These are phyloP conservation scores for Daedaleopsis sinensis DNA, from an alignment of 768 basidiomycete genomes.

Conservation along the genomic window DNA sequence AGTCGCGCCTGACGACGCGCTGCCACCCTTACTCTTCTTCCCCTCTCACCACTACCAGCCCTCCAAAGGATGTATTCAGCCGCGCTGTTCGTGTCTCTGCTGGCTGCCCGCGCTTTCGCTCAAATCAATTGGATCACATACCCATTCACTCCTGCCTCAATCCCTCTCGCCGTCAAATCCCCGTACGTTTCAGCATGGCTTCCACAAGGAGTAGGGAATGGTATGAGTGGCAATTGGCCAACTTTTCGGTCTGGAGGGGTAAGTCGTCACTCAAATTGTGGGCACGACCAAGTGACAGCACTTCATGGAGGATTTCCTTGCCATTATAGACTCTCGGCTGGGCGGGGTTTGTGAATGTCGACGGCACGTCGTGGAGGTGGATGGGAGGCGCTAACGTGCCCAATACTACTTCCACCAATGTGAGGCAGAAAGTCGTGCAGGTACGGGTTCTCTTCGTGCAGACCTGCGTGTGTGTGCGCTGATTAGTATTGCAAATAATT, in stretches of 20 bases:
- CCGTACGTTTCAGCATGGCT: conserved; percentile 69
- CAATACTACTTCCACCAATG: conserved; percentile 45
- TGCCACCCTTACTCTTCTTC: no score
- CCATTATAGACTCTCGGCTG: conserved; percentile 41
- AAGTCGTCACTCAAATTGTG: background rate
- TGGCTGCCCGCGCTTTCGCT: no score
- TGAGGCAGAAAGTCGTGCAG: conserved; percentile 52
- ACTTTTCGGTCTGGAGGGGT: conserved; percentile 63
- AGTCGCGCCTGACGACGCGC: no score
- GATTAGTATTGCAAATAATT: background rate
- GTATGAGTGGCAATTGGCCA: conserved; percentile 56
- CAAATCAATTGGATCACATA: conserved; percentile 10
- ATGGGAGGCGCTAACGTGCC: conserved; percentile 47
- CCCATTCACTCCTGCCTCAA: conserved; percentile 17
- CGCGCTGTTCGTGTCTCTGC: no score
- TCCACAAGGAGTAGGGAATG: conserved; percentile 38
- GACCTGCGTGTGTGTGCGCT: no score
- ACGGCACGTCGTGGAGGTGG: conserved; percentile 56
- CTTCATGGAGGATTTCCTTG: no score
- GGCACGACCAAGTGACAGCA: no score
- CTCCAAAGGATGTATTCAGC: no score
- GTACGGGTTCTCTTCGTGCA: background rate
- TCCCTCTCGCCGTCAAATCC: conserved; percentile 63
- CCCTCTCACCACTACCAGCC: no score
- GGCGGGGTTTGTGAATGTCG: conserved; percentile 67